Evolutionary conservation across 495 filamentous ascomycete genomes (phyloP).

Genomic region (Trichoderma asperelloides): DNA sequence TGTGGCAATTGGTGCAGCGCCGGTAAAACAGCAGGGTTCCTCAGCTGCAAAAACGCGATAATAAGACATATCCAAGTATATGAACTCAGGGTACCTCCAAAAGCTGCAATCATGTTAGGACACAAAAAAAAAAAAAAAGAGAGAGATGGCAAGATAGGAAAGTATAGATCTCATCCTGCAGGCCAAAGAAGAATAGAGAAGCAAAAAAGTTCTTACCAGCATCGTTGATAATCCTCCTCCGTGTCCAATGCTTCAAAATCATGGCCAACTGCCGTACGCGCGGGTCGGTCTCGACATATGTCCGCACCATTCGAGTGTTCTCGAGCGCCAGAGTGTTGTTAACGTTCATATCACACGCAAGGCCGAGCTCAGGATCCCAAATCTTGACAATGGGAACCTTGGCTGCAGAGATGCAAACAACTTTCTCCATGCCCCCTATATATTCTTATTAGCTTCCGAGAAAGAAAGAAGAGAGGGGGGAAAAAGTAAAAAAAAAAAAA

Average conservation of each 20-base stretch:
- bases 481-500: too few species aligned
- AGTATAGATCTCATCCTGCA: neutral
- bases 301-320: constrained; percentile 97
- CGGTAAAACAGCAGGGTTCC: constrained; percentile 79
- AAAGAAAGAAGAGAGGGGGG: neutral
- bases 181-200: neutral
- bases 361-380: constrained; percentile 84
- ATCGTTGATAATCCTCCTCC: constrained; percentile 84
- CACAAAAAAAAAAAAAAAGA: constrained; percentile 11
- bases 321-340: constrained; percentile 92
- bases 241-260: constrained; percentile 96
- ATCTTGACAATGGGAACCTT: constrained; percentile 99
- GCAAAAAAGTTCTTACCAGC: constrained; percentile 55
- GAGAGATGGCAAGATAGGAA: neutral
- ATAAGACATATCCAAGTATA: constrained; percentile 99
- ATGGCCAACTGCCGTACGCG: constrained; percentile 87
- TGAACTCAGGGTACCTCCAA: constrained; percentile 90
- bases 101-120: constrained; percentile 41
- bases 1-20: constrained; percentile 72
- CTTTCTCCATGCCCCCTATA: constrained; percentile 88
- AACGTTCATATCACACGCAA: constrained; percentile 98
- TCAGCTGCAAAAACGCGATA: constrained; percentile 87
- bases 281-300: constrained; percentile 89
- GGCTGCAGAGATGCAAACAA: constrained; percentile 85
- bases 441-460: constrained; percentile 17